A percentile compares a stretch with the other conserved stretches of the same genome.
These are phyloP conservation scores for Tylopilus intermedius DNA, from an alignment of 768 basidiomycete genomes.

Conservation along the genomic window DNA sequence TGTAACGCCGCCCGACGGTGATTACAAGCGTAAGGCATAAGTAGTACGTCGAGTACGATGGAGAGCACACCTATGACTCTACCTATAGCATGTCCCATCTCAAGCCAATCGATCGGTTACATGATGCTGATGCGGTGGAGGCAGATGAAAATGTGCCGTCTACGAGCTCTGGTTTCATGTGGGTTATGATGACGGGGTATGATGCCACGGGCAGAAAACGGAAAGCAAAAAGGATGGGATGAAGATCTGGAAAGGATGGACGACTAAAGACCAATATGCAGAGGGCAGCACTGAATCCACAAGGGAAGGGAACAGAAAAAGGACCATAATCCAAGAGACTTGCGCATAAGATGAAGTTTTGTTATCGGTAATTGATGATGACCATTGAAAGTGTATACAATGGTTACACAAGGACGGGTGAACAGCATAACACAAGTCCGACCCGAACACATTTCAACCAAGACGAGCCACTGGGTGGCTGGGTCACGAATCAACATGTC, in stretches of 20 bases:
- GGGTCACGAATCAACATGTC: not conserved
- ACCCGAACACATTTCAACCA: not conserved
- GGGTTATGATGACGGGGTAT: not conserved
- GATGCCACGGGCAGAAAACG: not conserved
- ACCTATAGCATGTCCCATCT: not conserved
- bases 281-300: not conserved
- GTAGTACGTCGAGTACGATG: not conserved
- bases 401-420: not conserved
- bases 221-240: not conserved
- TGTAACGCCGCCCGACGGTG: slow-evolving; percentile 1
- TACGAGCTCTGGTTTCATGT: slow-evolving; percentile 4
- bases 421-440: not conserved
- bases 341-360: slow-evolving; percentile 4
- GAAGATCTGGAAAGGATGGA: not conserved
- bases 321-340: not conserved
- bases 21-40: not conserved
- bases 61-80: no score
- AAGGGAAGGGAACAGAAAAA: not conserved
- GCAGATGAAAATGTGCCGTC: not conserved
- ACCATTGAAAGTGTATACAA: slow-evolving; percentile 3
- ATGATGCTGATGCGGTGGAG: not conserved
- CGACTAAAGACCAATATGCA: not conserved
- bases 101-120: not conserved
- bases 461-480: not conserved
- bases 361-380: not conserved